Percentiles rank a stretch among this genome's conserved stretches.
Evolutionary conservation across 2,329 filamentous ascomycete species (phyloP).

Genomic region (Scytalidium sp.): DNA sequence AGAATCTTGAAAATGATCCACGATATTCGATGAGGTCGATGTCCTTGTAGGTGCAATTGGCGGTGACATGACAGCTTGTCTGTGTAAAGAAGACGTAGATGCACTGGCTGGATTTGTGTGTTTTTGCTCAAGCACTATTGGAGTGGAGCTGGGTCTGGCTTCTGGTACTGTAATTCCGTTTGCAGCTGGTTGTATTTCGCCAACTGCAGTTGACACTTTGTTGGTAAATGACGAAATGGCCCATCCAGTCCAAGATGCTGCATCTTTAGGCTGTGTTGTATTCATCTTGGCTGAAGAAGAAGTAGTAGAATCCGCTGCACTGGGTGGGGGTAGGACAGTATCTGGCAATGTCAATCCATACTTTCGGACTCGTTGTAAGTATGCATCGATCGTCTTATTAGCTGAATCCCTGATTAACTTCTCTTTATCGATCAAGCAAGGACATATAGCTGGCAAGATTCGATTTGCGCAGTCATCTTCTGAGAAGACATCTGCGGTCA

Average conservation of each 20-base stretch:
- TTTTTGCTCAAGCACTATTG: constrained; percentile 33
- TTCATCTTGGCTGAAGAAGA: constrained; percentile 67
- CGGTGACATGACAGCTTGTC: constrained; percentile 56
- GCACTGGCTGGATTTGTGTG: constrained; percentile 34
- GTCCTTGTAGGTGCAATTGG: constrained; percentile 40
- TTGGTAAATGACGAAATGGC: constrained; percentile 98
- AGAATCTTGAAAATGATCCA: constrained; percentile 53
- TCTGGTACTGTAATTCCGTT: constrained; percentile 42
- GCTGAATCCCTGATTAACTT: constrained; percentile 92
- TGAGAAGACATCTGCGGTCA: constrained; percentile 80
- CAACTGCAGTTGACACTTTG: constrained; percentile 78
- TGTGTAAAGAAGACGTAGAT: constrained; percentile 57
- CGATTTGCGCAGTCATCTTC: constrained; percentile 87
- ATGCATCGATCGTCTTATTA: constrained; percentile 83
- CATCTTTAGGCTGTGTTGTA: constrained; percentile 64
- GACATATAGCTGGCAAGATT: constrained; percentile 80
- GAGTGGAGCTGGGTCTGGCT: constrained; percentile 38
- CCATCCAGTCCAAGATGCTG: constrained; percentile 86
- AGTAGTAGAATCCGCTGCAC: constrained; percentile 39
- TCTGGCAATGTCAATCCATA: constrained; percentile 77
- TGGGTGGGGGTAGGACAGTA: constrained; percentile 66
- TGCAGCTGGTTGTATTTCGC: constrained; percentile 68
- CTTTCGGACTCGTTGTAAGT: constrained; percentile 79
- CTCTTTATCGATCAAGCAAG: constrained; percentile 88
- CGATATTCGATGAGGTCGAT: constrained; percentile 43